These are phyloP conservation scores for Lablab purpureus DNA, from an alignment of 306 rosid species.

Conservation along the genomic window DNA sequence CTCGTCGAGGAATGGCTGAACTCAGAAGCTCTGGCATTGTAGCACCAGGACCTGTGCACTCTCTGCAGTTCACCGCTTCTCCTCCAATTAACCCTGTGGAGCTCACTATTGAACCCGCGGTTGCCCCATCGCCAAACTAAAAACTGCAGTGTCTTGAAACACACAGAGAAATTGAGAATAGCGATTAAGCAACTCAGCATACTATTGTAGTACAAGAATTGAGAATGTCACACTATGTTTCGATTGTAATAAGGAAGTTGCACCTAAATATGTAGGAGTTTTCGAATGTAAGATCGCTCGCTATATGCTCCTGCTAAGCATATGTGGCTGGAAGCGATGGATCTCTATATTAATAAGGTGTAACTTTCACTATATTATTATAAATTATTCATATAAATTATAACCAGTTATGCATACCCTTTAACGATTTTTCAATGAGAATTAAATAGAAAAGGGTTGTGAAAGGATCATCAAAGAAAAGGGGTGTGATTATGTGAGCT, in stretches of 20 bases:
- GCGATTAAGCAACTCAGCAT: neutral
- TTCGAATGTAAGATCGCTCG: neutral
- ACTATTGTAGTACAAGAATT: neutral
- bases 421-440: neutral
- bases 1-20: conserved; percentile 75
- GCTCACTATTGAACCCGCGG: conserved; percentile 17
- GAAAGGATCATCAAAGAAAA: neutral
- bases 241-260: conserved; percentile 40
- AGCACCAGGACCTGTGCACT: conserved; percentile 69
- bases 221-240: conserved; percentile 1
- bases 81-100: conserved; percentile 35
- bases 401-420: neutral
- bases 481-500: neutral
- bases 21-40: conserved; percentile 69
- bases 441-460: neutral
- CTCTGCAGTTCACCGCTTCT: conserved; percentile 41
- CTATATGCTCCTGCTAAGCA: neutral
- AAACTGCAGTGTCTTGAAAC: neutral
- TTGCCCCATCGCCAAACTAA: conserved; percentile 54
- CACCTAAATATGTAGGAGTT: conserved; percentile 6
- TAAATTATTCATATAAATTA: neutral
- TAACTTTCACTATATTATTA: neutral
- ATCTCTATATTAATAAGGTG: conserved; percentile 13
- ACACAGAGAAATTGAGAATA: neutral
- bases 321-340: neutral